Evolutionary conservation across 2,329 filamentous ascomycete species (phyloP).

Genomic region (Aspergillus brunneoviolaceus): DNA sequence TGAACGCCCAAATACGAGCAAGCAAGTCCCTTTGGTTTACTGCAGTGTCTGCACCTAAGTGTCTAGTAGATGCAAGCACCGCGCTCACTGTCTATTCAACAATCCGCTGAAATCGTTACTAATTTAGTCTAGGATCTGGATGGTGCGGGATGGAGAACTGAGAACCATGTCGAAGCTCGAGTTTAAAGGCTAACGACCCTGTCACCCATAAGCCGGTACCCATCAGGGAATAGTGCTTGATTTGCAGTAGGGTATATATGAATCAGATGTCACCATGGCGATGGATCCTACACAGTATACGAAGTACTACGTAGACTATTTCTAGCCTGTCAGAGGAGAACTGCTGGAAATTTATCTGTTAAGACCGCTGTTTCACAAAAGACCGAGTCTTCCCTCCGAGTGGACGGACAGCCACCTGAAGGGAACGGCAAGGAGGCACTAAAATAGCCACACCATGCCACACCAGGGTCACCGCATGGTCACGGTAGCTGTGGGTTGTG

Average conservation of each 20-base stretch:
- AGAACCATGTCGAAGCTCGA: not conserved
- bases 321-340: not conserved
- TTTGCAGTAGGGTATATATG: not conserved
- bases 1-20: not conserved
- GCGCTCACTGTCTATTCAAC: not conserved
- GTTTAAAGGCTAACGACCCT: not conserved
- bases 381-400: not conserved
- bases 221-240: not conserved
- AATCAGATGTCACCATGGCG: not conserved
- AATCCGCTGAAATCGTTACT: not conserved
- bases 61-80: not conserved
- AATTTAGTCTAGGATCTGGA: not conserved
- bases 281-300: not conserved
- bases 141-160: not conserved
- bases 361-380: slow-evolving; percentile 3
- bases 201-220: not conserved
- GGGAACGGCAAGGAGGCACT: not conserved
- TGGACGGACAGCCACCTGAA: not conserved
- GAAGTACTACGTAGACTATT: no score
- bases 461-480: not conserved
- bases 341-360: not conserved
- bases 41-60: not conserved
- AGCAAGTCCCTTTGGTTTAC: not conserved
- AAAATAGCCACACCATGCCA: slow-evolving; percentile 5
- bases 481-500: not conserved